Evolutionary conservation across 2,329 filamentous ascomycete species (phyloP).

Genomic region (Penicillium vulpinum): DNA sequence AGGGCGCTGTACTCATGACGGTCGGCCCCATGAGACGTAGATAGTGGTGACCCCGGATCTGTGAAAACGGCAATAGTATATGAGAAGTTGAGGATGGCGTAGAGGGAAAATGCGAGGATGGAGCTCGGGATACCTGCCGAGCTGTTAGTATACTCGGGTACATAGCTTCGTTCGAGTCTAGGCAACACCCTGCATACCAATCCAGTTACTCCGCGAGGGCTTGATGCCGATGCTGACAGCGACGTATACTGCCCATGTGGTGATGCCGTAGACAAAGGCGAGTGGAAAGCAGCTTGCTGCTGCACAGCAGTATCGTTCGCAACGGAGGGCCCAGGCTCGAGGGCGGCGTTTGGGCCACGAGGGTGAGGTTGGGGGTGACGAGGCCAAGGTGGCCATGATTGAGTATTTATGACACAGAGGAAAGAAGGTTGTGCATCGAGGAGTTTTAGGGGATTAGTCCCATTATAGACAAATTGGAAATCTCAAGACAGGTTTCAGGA

Average conservation of each 20-base stretch:
- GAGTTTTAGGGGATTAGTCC: constrained; percentile 4
- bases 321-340: constrained; percentile 46
- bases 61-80: constrained; percentile 95
- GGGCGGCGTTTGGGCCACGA: constrained; percentile 44
- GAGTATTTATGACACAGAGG: constrained; percentile 12
- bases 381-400: constrained; percentile 41
- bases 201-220: constrained; percentile 51
- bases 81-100: constrained; percentile 76
- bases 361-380: constrained; percentile 42
- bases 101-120: constrained; percentile 68
- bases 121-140: constrained; percentile 52
- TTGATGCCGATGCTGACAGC: constrained; percentile 69
- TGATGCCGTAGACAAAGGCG: constrained; percentile 81
- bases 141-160: neutral
- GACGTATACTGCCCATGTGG: constrained; percentile 93
- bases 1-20: constrained; percentile 68
- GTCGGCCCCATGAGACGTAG: constrained; percentile 26
- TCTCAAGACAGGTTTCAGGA: neutral
- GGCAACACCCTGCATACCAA: constrained; percentile 32
- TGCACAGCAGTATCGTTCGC: constrained; percentile 82
- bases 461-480: constrained; percentile 8
- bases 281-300: constrained; percentile 83
- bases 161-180: neutral
- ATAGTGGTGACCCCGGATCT: constrained; percentile 69
- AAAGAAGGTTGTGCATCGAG: constrained; percentile 16